Evolutionary conservation across 805 yeast genomes (phyloP).

Genomic region (Brettanomyces bruxellensis): DNA sequence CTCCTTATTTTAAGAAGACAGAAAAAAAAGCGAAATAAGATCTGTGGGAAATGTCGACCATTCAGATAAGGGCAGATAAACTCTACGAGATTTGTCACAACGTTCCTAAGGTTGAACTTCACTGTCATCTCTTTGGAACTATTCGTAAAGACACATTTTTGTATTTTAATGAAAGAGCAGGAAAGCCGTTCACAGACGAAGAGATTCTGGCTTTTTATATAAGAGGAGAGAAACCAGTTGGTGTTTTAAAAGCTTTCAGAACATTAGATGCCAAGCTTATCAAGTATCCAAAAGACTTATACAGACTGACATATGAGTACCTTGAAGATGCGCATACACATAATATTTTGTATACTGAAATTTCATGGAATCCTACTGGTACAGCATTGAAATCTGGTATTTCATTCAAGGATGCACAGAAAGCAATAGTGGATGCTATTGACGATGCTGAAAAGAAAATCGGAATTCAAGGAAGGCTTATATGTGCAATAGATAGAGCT

Average conservation of each 20-base stretch:
- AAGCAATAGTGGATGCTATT: slow-evolving; percentile 19
- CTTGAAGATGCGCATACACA: slow-evolving; percentile 15
- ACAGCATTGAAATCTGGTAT: slow-evolving; percentile 20
- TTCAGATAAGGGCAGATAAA: slow-evolving; percentile 12
- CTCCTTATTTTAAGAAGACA: no score
- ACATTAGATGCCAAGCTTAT: slow-evolving; percentile 19
- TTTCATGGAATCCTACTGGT: slow-evolving; percentile 27
- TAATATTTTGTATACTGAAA: slow-evolving; percentile 21
- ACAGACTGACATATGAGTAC: slow-evolving; percentile 20
- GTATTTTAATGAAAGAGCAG: slow-evolving; percentile 16
- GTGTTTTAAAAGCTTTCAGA: slow-evolving; percentile 22
- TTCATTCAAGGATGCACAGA: slow-evolving; percentile 19
- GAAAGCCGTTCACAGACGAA: slow-evolving; percentile 14
- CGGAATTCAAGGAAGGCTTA: slow-evolving; percentile 17
- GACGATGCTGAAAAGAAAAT: slow-evolving; percentile 12
- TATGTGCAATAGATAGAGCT: slow-evolving; percentile 24
- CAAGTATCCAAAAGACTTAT: slow-evolving; percentile 17
- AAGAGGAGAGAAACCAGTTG: slow-evolving; percentile 24
- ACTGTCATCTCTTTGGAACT: slow-evolving; percentile 25
- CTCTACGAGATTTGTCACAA: slow-evolving; percentile 15
- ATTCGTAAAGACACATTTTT: slow-evolving; percentile 18
- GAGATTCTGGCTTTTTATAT: slow-evolving; percentile 21
- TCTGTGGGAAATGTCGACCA: no score
- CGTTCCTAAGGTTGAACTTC: slow-evolving; percentile 24
- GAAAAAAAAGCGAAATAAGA: no score